Evolutionary conservation across 805 yeast genomes (phyloP), one percentile per base, ranked within the genome.

Genomic region (Crinitomyces ghanaensis): DNA sequence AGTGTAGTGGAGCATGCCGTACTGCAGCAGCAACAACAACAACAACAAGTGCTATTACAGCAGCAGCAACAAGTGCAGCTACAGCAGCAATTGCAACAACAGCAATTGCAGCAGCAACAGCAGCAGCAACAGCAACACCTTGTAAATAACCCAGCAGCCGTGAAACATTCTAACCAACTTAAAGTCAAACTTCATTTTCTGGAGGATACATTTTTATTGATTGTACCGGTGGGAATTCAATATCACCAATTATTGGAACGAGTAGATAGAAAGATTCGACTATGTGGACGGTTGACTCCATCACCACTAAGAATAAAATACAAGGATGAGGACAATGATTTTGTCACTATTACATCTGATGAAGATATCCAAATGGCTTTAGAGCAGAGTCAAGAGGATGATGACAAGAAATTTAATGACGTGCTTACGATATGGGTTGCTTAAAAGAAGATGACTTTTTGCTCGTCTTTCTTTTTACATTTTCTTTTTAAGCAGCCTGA

Each of bases 251-350:
- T 83, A 36, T 59, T 69, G 29, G 68, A 62, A 28, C 72, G 73
- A 39, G 70, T 83, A 23, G 72, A 70, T 40, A 65, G 65, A 31
- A 74, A 75, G 48, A 52, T 75, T 30, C 60, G 65, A 28, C 67
- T 70, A 33, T 64, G 73, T 35, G 79, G 77, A 16, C 65, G 61
- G 30, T 57, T 60, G 36, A 40, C 49, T n/a, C 53, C 53, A 30
- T 32, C 30, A 34, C 63, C 57, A 15, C 57, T 70, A 25, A 69
- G 78, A 47, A 65, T 91, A 40, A 77, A 76, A 54, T 88, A 84
- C 53, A 74, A 74, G 51, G 98, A 91, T 56, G 98, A 91, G 57
- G 98, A 91, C 53, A 95, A 93, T 12, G 98, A 91, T 53, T 78
- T 72, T 52, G 93, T 91, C 27, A 74, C 80, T 30, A 72, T 88